Evolutionary conservation across 345 rosid genomes (phyloP).

Genomic region (Syzygium grande): DNA sequence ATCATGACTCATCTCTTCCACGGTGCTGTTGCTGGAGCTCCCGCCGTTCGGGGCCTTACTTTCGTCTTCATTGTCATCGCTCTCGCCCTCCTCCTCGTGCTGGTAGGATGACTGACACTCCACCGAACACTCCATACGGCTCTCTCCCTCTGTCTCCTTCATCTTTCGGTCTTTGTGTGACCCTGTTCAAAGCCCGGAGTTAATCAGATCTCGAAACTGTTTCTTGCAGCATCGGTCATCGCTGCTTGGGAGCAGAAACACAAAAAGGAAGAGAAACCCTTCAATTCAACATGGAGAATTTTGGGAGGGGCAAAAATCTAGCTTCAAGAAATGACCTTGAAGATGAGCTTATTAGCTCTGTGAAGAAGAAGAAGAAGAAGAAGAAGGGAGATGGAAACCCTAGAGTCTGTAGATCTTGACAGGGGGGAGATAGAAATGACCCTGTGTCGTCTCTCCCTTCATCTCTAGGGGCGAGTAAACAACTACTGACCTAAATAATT

Average conservation of each 20-base stretch:
- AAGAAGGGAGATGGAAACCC: background rate
- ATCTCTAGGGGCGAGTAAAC: background rate
- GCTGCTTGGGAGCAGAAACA: background rate
- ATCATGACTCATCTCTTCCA: slow-evolving; percentile 36
- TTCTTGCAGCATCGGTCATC: background rate
- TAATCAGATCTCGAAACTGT: background rate
- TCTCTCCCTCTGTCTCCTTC: background rate
- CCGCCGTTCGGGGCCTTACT: slow-evolving; percentile 28
- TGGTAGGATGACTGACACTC: background rate
- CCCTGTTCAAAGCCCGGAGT: background rate
- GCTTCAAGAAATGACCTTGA: background rate
- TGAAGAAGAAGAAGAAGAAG: background rate
- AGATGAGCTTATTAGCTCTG: background rate
- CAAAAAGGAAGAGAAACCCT: background rate
- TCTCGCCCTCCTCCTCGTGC: slow-evolving; percentile 15
- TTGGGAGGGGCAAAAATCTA: background rate
- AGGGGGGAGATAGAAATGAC: background rate
- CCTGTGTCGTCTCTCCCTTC: background rate
- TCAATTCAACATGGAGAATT: background rate
- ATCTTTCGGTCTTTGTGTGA: background rate
- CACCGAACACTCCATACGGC: background rate
- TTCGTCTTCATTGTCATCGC: slow-evolving; percentile 10
- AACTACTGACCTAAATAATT: background rate
- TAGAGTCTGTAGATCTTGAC: slow-evolving; percentile 1
- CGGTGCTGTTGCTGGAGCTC: slow-evolving; percentile 86